These are phyloP conservation scores for Balamuthia mandrillaris DNA, from an alignment of 208 protist species.

Conservation along the genomic window DNA sequence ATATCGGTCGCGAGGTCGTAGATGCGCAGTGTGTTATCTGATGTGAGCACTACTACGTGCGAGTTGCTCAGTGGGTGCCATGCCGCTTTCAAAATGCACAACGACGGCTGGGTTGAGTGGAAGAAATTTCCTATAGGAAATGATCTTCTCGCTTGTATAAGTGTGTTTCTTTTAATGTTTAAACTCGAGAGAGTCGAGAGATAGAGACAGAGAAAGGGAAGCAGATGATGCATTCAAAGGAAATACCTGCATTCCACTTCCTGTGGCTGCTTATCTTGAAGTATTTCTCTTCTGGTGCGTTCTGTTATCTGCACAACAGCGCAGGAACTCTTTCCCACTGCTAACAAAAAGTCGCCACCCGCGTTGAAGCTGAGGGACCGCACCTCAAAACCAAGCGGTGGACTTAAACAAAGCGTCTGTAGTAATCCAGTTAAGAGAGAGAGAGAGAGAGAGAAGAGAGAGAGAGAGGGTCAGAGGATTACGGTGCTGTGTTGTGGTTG, in stretches of 20 bases:
- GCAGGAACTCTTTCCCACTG: neutral
- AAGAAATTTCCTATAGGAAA: neutral
- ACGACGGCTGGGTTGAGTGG: neutral
- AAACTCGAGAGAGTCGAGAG: neutral
- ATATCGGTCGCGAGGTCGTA: constrained; percentile 19
- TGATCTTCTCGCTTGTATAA: neutral
- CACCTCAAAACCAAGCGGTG: neutral
- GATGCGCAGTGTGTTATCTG: constrained; percentile 14
- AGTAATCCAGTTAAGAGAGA: too few species aligned
- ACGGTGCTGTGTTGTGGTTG: too few species aligned
- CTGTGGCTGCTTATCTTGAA: neutral
- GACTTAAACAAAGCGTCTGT: too few species aligned
- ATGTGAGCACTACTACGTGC: neutral
- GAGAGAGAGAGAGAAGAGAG: too few species aligned
- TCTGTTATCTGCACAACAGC: constrained; percentile 21
- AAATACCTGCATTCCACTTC: constrained; percentile 18
- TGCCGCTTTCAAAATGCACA: neutral
- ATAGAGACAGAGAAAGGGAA: neutral
- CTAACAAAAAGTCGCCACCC: neutral
- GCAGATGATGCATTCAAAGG: neutral
- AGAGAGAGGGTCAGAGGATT: too few species aligned
- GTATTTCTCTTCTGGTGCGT: neutral
- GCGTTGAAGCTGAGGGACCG: constrained; percentile 7
- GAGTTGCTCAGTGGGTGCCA: constrained; percentile 32
- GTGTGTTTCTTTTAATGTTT: too few species aligned